These are phyloP conservation scores for Closterium sp. DNA, from an alignment of 139 green algal species.

Conservation along the genomic window DNA sequence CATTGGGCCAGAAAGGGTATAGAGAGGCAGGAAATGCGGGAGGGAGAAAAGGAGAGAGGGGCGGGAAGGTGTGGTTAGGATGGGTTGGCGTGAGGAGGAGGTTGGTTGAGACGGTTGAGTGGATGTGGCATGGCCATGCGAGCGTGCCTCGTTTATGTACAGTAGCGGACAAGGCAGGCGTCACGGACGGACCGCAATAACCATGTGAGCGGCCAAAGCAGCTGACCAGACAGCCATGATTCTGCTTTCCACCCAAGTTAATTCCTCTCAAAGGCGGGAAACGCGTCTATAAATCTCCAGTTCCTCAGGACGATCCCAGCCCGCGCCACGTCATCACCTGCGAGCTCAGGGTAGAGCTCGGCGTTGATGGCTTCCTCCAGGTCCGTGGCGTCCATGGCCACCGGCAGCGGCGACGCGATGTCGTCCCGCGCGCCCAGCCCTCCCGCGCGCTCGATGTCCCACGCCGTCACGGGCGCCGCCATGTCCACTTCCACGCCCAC, in stretches of 20 bases:
- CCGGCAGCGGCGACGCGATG: neutral
- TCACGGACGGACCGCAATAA: too few relatives aligned
- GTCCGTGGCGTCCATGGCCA: conserved; percentile 24
- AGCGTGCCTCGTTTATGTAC: too few relatives aligned
- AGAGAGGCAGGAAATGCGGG: neutral
- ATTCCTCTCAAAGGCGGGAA: neutral
- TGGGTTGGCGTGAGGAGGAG: too few relatives aligned
- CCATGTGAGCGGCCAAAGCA: too few relatives aligned
- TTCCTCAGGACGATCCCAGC: neutral
- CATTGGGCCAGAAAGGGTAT: neutral
- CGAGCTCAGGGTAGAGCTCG: neutral
- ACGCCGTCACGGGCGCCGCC: neutral
- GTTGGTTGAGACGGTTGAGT: too few relatives aligned
- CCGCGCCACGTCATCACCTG: neutral
- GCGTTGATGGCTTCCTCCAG: conserved; percentile 2
- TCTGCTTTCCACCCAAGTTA: too few relatives aligned
- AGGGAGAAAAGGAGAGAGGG: too few relatives aligned
- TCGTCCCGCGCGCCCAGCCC: conserved; percentile 16
- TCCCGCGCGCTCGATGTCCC: conserved; percentile 13
- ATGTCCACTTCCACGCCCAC: neutral
- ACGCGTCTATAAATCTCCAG: neutral
- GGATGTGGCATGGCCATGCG: too few relatives aligned
- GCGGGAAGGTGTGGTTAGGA: too few relatives aligned
- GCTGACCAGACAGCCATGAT: too few relatives aligned
- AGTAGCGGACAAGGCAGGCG: too few relatives aligned